Evolutionary conservation across 805 yeast genomes (phyloP).

Genomic region (Saitoella complicata): DNA sequence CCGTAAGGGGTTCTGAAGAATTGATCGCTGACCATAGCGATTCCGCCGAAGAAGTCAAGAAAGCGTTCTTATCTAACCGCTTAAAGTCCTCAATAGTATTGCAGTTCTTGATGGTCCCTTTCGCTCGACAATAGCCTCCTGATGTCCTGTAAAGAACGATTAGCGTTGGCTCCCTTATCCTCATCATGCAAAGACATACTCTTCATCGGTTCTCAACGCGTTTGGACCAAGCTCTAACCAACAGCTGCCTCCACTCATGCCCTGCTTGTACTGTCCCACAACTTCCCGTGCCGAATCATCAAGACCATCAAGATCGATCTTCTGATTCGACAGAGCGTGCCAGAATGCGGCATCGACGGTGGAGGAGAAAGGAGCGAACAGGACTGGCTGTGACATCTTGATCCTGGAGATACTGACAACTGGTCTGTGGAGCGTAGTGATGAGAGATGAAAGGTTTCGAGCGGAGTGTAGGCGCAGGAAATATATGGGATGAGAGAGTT

Average conservation of each 20-base stretch:
- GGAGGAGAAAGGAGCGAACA: conserved; percentile 41
- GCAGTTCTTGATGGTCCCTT: conserved; percentile 39
- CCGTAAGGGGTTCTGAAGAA: conserved; percentile 21
- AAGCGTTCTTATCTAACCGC: conserved; percentile 40
- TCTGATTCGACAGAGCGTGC: conserved; percentile 51
- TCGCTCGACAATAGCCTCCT: conserved; percentile 9
- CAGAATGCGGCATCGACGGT: conserved; percentile 81
- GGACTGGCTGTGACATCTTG: conserved; percentile 6
- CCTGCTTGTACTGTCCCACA: conserved; percentile 22
- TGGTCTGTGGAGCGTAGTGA: no score
- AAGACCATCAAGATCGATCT: conserved; percentile 57
- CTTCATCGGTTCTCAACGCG: no score
- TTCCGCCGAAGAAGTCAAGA: conserved; percentile 31
- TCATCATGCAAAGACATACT: no score
- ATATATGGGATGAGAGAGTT: no score
- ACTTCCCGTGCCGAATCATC: conserved; percentile 32
- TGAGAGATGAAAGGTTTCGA: no score
- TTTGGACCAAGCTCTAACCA: conserved; percentile 1
- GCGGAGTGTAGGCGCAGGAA: no score
- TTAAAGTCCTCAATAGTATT: conserved; percentile 84
- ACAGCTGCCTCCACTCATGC: conserved; percentile 15
- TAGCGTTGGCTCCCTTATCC: background rate
- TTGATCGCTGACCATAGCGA: conserved; percentile 19
- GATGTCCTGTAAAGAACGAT: conserved; percentile 15
- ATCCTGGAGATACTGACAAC: no score